Evolutionary conservation across 371 early-diverging fungal genomes (phyloP).

Genomic region (Rhizomucor pusillus): DNA sequence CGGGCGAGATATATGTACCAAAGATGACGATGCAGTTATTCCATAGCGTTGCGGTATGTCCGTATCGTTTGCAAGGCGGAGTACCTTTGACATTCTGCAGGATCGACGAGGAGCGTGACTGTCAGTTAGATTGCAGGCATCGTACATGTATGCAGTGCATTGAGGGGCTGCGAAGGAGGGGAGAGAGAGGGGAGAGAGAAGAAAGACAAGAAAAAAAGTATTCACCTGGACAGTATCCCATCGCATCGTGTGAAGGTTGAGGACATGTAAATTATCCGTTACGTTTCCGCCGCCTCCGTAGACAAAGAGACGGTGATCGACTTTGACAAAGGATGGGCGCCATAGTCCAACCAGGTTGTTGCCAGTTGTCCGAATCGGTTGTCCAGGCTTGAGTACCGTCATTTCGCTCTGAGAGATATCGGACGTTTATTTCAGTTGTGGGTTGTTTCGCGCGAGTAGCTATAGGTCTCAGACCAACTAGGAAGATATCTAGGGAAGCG

Average conservation of each 20-base stretch:
- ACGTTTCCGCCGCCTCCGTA: constrained; percentile 66
- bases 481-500: not conserved
- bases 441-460: too few species aligned
- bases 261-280: constrained; percentile 57
- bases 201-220: not conserved
- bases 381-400: constrained; percentile 37
- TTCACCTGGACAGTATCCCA: constrained; percentile 50
- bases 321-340: constrained; percentile 64
- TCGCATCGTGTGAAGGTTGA: constrained; percentile 48
- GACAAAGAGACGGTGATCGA: constrained; percentile 56
- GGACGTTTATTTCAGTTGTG: too few species aligned
- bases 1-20: constrained; percentile 29
- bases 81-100: constrained; percentile 43
- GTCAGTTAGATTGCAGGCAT: too few species aligned
- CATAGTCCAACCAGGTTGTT: constrained; percentile 64
- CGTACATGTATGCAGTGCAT: not conserved
- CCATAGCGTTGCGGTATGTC: constrained; percentile 61
- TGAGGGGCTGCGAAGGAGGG: not conserved
- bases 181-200: constrained; percentile 6
- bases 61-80: constrained; percentile 58
- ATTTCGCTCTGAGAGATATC: not conserved
- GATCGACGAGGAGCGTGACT: constrained; percentile 10
- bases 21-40: constrained; percentile 56
- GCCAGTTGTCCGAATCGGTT: constrained; percentile 54
- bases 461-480: too few species aligned